phyloP scores from a whole-genome alignment of 2,329 filamentous ascomycete genomes.

The Tolypocladium ophioglossoides region DNA sequence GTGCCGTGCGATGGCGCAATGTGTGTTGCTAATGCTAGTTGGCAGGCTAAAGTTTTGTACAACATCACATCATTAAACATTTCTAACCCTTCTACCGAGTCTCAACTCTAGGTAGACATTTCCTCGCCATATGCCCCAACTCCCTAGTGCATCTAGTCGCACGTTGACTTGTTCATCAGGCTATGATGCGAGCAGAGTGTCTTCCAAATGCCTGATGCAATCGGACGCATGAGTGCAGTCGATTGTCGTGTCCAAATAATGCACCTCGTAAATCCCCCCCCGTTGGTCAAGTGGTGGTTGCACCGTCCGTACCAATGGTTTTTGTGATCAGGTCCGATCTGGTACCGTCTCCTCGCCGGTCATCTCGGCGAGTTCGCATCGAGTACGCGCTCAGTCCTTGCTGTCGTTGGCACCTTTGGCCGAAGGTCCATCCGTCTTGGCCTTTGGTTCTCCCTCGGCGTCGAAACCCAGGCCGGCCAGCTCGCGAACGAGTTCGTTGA shows the following conservation, averaged over 20 bases:
- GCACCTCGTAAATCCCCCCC: neutral
- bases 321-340: neutral
- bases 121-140: neutral
- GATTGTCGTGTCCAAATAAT: neutral
- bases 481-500: conserved; percentile 85
- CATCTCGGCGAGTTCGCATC: neutral
- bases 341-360: neutral
- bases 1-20: neutral
- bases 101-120: neutral
- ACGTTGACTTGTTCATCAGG: neutral
- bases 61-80: neutral
- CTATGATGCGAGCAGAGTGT: neutral
- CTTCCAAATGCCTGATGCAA: neutral
- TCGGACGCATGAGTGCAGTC: neutral
- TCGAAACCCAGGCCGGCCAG: conserved; percentile 79
- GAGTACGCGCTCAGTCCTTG: neutral
- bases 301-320: neutral
- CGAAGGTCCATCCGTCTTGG: conserved; percentile 5
- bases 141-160: neutral
- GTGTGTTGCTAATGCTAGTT: neutral
- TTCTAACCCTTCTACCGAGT: neutral
- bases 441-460: conserved; percentile 55
- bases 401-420: neutral
- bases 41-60: neutral
- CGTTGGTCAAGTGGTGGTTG: neutral